These are phyloP conservation scores for Silybum marianum DNA, from an alignment of 129 eudicot species.

Conservation along the genomic window DNA sequence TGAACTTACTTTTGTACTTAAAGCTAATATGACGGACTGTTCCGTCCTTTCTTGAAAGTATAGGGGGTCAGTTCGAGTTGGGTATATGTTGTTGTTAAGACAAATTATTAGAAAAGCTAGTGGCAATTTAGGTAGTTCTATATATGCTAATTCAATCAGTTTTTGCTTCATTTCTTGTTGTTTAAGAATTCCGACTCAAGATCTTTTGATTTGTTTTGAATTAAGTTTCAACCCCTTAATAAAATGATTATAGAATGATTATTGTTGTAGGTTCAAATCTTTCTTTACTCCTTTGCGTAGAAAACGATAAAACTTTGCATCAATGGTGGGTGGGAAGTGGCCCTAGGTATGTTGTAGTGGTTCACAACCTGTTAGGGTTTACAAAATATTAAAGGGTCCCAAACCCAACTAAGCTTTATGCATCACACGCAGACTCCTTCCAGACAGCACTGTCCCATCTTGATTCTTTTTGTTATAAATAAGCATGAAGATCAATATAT, in stretches of 20 bases:
- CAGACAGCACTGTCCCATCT: slow-evolving; percentile 24
- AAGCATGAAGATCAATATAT: slow-evolving; percentile 21
- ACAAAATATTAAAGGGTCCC: slow-evolving; percentile 31
- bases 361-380: slow-evolving; percentile 49
- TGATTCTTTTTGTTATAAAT: slow-evolving; percentile 46
- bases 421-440: slow-evolving; percentile 10
- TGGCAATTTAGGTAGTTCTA: not conserved
- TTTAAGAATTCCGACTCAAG: not conserved
- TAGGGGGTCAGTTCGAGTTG: not conserved
- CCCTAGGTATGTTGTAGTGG: slow-evolving; percentile 35
- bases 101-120: not conserved
- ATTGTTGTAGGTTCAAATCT: slow-evolving; percentile 9
- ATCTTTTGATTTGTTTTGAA: not conserved
- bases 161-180: not conserved
- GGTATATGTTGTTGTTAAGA: not conserved
- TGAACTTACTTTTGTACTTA: slow-evolving; percentile 32
- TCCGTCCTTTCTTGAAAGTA: slow-evolving; percentile 10
- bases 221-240: not conserved
- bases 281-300: slow-evolving; percentile 10
- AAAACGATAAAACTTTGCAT: slow-evolving; percentile 24
- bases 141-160: too few relatives aligned
- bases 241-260: not conserved
- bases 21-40: slow-evolving; percentile 3
- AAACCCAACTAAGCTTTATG: slow-evolving; percentile 35
- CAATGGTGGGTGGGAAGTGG: slow-evolving; percentile 31